Percentiles rank a stretch among this genome's conserved stretches.
Evolutionary conservation across 1,284 basidiomycete genomes (phyloP).

Genomic region (Pseudozyma tsukubaensis): DNA sequence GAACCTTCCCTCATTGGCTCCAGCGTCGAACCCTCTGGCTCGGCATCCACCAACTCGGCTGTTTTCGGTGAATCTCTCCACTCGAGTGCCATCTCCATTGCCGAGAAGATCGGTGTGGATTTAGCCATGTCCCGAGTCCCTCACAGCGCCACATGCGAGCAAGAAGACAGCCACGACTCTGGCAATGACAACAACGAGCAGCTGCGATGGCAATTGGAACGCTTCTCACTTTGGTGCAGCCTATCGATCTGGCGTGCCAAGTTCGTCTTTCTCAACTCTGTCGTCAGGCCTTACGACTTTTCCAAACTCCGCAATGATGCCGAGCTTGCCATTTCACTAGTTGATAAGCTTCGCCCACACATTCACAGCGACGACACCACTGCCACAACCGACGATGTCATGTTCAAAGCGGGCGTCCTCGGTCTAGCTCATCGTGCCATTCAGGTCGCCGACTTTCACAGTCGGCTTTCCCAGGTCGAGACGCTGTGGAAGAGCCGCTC

Average conservation of each 20-base stretch:
- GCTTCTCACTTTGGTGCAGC: conserved; percentile 36
- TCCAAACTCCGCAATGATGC: conserved; percentile 25
- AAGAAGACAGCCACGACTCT: background rate
- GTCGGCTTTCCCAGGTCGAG: conserved; percentile 17
- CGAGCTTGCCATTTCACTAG: conserved; percentile 9
- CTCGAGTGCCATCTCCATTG: conserved; percentile 22
- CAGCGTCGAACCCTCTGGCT: conserved; percentile 16
- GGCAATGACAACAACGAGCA: background rate
- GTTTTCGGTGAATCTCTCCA: conserved; percentile 30
- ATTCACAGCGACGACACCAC: too few relatives aligned
- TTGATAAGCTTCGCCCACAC: conserved; percentile 9
- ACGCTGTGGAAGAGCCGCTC: conserved; percentile 24
- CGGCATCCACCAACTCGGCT: conserved; percentile 7
- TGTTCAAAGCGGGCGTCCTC: conserved; percentile 24
- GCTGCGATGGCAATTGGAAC: conserved; percentile 8
- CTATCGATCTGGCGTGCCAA: conserved; percentile 28
- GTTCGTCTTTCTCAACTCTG: conserved; percentile 19
- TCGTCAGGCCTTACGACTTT: conserved; percentile 18
- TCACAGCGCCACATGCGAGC: too few relatives aligned
- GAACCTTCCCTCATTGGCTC: conserved; percentile 28
- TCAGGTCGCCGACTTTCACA: conserved; percentile 20
- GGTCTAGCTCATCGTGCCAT: conserved; percentile 22
- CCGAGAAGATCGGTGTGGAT: conserved; percentile 26
- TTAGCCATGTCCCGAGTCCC: conserved; percentile 18
- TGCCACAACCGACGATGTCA: conserved; percentile 2